A percentile compares a stretch with the other conserved stretches of the same genome.
These are phyloP conservation scores for Huntiella bhutanensis DNA, from an alignment of 2,329 filamentous ascomycete species.

Conservation along the genomic window DNA sequence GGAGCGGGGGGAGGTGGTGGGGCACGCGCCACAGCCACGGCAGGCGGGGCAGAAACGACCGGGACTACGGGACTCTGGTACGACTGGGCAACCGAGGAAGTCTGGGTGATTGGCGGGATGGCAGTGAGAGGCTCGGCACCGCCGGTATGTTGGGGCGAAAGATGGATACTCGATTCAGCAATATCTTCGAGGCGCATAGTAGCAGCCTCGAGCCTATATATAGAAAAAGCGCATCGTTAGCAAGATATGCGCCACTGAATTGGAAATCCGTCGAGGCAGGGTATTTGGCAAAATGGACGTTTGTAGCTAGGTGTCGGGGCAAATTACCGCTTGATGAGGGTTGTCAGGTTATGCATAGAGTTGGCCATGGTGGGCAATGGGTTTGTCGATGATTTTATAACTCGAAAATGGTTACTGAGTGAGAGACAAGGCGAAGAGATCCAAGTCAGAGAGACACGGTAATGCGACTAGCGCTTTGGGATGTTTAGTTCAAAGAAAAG, in stretches of 20 bases:
- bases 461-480: too few relatives aligned
- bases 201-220: slow-evolving; percentile 73
- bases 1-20: slow-evolving; percentile 13
- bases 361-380: slow-evolving; percentile 39
- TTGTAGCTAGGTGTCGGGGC: too few relatives aligned
- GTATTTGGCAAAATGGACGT: background rate
- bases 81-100: background rate
- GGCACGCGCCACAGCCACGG: background rate
- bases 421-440: background rate
- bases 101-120: slow-evolving; percentile 2
- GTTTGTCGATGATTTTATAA: background rate
- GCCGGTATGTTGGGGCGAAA: slow-evolving; percentile 29
- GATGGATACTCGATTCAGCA: slow-evolving; percentile 52
- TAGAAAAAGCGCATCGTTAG: background rate
- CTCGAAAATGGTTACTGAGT: background rate
- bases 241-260: background rate
- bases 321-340: slow-evolving; percentile 87
- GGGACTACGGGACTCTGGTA: too few relatives aligned
- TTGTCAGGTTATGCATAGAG: slow-evolving; percentile 93
- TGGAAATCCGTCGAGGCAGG: background rate
- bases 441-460: too few relatives aligned
- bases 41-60: too few relatives aligned
- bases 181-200: slow-evolving; percentile 95
- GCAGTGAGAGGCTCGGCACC: slow-evolving; percentile 15
- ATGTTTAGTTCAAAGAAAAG: too few relatives aligned